Evolutionary conservation across 495 filamentous ascomycete genomes (phyloP).

Genomic region (Darksidea phi): DNA sequence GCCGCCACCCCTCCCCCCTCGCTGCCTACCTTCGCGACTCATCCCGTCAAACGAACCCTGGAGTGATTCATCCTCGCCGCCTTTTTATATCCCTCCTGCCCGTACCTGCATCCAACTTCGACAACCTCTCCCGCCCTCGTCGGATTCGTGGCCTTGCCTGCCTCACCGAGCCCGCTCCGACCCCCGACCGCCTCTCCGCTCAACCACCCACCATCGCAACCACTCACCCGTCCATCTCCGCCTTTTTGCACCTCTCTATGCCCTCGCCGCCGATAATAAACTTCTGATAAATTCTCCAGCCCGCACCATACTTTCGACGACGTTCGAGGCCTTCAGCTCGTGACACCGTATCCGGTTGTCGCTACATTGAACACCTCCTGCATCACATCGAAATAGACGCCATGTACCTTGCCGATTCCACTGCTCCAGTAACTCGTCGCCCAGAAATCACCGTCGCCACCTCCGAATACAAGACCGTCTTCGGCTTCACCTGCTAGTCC

Average conservation of each 20-base stretch:
- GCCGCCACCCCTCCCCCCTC: slow-evolving; percentile 22
- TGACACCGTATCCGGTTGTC: slow-evolving; percentile 17
- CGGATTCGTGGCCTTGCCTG: slow-evolving; percentile 20
- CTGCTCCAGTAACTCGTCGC: slow-evolving; percentile 39
- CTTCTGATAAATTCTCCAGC: not conserved
- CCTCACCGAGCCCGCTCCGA: slow-evolving; percentile 20
- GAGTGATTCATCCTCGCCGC: slow-evolving; percentile 23
- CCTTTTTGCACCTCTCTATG: slow-evolving; percentile 6
- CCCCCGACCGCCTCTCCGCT: slow-evolving; percentile 15
- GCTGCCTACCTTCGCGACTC: slow-evolving; percentile 32
- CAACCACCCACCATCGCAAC: slow-evolving; percentile 2
- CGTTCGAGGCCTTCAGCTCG: slow-evolving; percentile 25
- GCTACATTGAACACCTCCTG: slow-evolving; percentile 25
- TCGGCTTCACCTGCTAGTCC: slow-evolving; percentile 31
- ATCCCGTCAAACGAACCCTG: slow-evolving; percentile 4
- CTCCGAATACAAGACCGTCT: slow-evolving; percentile 33
- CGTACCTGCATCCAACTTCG: slow-evolving; percentile 23
- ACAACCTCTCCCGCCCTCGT: slow-evolving; percentile 14
- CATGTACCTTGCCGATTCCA: slow-evolving; percentile 25
- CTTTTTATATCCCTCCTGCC: slow-evolving; percentile 23
- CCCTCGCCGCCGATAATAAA: slow-evolving; percentile 12
- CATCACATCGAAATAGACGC: slow-evolving; percentile 32
- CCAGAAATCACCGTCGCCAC: slow-evolving; percentile 34
- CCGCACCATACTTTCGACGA: slow-evolving; percentile 4
- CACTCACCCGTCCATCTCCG: slow-evolving; percentile 6